Evolutionary conservation across 176 grass and related monocot genomes (phyloP).

Genomic region (Thalia dealbata): DNA sequence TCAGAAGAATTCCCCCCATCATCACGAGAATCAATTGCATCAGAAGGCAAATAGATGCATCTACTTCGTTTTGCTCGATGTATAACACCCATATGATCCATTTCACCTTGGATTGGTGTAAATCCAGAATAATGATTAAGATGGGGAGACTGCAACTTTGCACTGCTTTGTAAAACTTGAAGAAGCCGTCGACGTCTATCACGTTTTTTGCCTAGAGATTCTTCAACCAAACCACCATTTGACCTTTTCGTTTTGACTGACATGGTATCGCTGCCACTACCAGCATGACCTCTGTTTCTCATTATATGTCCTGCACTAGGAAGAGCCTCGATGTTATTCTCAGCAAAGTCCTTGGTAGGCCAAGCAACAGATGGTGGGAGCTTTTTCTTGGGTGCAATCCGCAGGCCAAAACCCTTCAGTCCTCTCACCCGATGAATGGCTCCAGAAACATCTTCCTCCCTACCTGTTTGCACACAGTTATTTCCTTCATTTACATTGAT

Average conservation of each 20-base stretch:
- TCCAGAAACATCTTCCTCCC: slow-evolving; percentile 31
- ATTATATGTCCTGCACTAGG: slow-evolving; percentile 26
- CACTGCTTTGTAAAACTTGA: slow-evolving; percentile 55
- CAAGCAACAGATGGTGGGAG: slow-evolving; percentile 23
- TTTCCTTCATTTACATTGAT: not conserved
- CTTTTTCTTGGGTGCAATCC: slow-evolving; percentile 44
- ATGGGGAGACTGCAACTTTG: slow-evolving; percentile 31
- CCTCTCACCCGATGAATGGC: slow-evolving; percentile 25
- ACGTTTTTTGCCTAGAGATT: slow-evolving; percentile 51
- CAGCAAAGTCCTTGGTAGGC: slow-evolving; percentile 24
- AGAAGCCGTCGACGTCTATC: slow-evolving; percentile 37
- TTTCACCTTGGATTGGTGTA: slow-evolving; percentile 39
- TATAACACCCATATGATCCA: slow-evolving; percentile 26
- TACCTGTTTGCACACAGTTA: slow-evolving; percentile 11
- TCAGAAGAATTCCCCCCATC: slow-evolving; percentile 41
- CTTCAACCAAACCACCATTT: slow-evolving; percentile 46
- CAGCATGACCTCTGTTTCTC: slow-evolving; percentile 21
- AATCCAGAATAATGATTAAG: slow-evolving; percentile 34
- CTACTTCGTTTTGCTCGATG: slow-evolving; percentile 41
- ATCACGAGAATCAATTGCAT: slow-evolving; percentile 52
- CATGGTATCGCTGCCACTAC: slow-evolving; percentile 25
- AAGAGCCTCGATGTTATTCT: slow-evolving; percentile 30
- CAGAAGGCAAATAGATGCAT: slow-evolving; percentile 49
- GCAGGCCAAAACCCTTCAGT: slow-evolving; percentile 29
- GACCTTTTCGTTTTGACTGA: slow-evolving; percentile 42